phyloP scores from a whole-genome alignment of 23 red algal genomes.

The Gracilaria domingensis region DNA sequence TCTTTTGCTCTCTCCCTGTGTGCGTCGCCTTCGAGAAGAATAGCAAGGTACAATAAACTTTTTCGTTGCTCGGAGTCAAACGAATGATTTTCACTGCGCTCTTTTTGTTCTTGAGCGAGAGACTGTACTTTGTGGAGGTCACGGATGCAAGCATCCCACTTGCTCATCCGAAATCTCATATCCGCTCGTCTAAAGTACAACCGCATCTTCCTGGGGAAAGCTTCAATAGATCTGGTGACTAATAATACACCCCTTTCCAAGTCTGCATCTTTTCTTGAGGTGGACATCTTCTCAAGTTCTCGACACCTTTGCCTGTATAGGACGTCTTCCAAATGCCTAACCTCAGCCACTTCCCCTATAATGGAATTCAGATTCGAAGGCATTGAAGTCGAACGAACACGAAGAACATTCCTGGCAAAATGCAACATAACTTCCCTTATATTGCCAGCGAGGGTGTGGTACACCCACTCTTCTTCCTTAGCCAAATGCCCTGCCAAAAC shows the following conservation, averaged over 20 bases:
- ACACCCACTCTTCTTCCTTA: constrained; percentile 59
- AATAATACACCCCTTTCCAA: not conserved
- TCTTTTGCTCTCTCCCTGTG: constrained; percentile 24
- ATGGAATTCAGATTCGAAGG: not conserved
- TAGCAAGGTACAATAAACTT: constrained; percentile 10
- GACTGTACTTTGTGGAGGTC: constrained; percentile 35
- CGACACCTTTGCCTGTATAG: constrained; percentile 14
- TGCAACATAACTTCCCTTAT: constrained; percentile 28
- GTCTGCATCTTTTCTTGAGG: constrained; percentile 1
- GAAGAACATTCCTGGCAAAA: not conserved
- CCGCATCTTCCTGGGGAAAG: not conserved
- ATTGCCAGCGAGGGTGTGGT: constrained; percentile 18
- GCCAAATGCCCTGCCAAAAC: constrained; percentile 19
- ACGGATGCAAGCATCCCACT: constrained; percentile 24
- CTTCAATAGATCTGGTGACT: not conserved
- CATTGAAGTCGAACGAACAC: not conserved
- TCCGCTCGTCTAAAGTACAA: constrained; percentile 44
- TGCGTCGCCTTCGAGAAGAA: constrained; percentile 24
- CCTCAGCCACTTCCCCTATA: not conserved
- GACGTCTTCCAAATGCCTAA: not conserved
- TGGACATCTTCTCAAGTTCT: constrained; percentile 7
- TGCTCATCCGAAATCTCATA: constrained; percentile 7
- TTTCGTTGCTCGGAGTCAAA: not conserved
- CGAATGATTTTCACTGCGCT: not conserved
- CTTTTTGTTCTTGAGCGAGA: not conserved